Evolutionary conservation across 2,329 filamentous ascomycete species (phyloP).

Genomic region (Aureobasidium sp.): DNA sequence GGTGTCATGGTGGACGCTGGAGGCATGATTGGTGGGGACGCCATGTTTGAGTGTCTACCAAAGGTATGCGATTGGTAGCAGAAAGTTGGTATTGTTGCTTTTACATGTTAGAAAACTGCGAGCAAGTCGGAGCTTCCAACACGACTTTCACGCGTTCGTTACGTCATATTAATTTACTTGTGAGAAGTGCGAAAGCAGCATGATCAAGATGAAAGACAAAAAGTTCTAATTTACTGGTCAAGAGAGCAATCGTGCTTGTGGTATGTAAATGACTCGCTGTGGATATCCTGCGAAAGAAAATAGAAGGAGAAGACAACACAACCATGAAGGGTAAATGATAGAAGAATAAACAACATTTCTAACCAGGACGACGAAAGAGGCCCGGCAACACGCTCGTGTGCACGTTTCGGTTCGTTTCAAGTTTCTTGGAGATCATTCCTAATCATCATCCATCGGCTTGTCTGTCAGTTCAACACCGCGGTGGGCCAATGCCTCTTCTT

Average conservation of each 20-base stretch:
- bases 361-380: background rate
- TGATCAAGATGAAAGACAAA: background rate
- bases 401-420: slow-evolving; percentile 10
- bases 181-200: background rate
- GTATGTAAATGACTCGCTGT: background rate
- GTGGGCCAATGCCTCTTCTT: slow-evolving; percentile 23
- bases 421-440: slow-evolving; percentile 8
- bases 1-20: background rate
- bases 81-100: background rate
- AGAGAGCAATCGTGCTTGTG: background rate
- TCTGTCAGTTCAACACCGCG: slow-evolving; percentile 61
- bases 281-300: slow-evolving; percentile 1
- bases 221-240: background rate
- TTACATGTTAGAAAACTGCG: background rate
- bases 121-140: background rate
- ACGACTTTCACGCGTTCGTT: background rate
- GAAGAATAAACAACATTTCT: slow-evolving; percentile 1
- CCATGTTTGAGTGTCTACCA: background rate
- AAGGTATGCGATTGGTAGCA: no score
- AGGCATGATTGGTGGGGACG: background rate
- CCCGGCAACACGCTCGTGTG: slow-evolving; percentile 4
- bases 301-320: background rate
- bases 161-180: background rate
- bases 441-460: slow-evolving; percentile 56
- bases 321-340: background rate